A percentile compares a stretch with the other conserved stretches of the same genome.
phyloP scores from a whole-genome alignment of 2,329 filamentous ascomycete genomes.

The Xylariales sp. region DNA sequence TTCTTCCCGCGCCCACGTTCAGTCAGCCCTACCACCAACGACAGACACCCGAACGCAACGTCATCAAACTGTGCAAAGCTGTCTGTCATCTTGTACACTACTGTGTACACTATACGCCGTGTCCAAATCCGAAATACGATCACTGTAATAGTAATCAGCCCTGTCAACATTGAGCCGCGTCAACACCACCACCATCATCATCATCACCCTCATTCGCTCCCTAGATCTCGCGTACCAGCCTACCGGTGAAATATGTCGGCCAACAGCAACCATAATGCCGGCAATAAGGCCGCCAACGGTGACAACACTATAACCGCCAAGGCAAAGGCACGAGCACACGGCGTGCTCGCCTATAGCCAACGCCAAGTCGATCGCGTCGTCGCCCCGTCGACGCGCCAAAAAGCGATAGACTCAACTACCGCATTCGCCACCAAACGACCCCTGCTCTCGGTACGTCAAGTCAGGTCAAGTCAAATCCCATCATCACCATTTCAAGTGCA shows the following conservation, averaged over 20 bases:
- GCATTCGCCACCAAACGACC: slow-evolving; percentile 73
- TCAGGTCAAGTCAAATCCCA: background rate
- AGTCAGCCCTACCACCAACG: background rate
- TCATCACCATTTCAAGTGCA: background rate
- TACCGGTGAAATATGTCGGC: slow-evolving; percentile 4
- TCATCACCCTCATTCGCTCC: background rate
- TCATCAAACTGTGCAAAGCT: too few species aligned
- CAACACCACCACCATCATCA: background rate
- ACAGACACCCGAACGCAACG: too few species aligned
- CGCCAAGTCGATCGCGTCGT: slow-evolving; percentile 63
- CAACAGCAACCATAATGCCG: slow-evolving; percentile 3
- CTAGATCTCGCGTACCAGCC: background rate
- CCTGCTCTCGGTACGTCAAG: slow-evolving; percentile 72
- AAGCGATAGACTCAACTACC: slow-evolving; percentile 63
- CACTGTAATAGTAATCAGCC: background rate
- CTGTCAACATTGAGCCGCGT: background rate
- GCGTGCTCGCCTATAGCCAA: slow-evolving; percentile 56
- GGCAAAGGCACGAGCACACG: slow-evolving; percentile 51
- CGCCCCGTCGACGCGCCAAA: slow-evolving; percentile 69
- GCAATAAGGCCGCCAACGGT: slow-evolving; percentile 14
- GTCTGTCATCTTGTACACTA: too few species aligned
- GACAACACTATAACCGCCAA: slow-evolving; percentile 37
- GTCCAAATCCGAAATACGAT: background rate
- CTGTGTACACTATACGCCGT: background rate
- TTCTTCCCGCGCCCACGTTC: background rate